These are phyloP conservation scores for Apium graveolens DNA, from an alignment of 129 eudicot genomes.

Conservation along the genomic window DNA sequence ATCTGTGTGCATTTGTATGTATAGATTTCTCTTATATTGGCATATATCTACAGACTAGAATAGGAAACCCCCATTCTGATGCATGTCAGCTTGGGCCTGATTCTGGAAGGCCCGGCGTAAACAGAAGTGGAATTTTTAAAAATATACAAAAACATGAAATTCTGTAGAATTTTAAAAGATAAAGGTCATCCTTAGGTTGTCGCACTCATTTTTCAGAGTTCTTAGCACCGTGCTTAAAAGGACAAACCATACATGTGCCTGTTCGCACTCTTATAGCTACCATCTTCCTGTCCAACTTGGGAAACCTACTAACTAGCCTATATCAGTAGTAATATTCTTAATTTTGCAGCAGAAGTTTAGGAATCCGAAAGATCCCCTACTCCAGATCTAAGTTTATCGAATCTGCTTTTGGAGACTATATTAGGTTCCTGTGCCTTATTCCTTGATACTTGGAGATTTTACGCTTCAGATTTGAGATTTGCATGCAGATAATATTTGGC, in stretches of 20 bases:
- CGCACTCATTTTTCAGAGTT: neutral
- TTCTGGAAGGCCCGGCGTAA: neutral
- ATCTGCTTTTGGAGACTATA: neutral
- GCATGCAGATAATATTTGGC: neutral
- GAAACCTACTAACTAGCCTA: no score
- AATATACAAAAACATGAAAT: no score
- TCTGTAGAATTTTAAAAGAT: no score
- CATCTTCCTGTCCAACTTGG: neutral
- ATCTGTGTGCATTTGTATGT: neutral
- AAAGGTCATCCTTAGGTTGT: no score
- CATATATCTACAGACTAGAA: neutral
- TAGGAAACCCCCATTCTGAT: neutral
- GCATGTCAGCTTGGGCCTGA: neutral
- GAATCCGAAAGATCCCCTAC: neutral
- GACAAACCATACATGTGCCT: neutral
- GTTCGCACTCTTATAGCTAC: no score
- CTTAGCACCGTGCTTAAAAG: neutral
- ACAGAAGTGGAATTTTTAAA: neutral
- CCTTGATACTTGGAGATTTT: neutral
- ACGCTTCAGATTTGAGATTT: neutral
- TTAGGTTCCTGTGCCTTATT: neutral
- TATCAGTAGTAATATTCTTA: neutral
- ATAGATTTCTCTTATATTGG: neutral
- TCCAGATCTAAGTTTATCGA: neutral
- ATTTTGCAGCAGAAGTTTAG: no score